These are phyloP conservation scores for Stemphylium beticola DNA, from an alignment of 2,329 filamentous ascomycete species.

Conservation along the genomic window DNA sequence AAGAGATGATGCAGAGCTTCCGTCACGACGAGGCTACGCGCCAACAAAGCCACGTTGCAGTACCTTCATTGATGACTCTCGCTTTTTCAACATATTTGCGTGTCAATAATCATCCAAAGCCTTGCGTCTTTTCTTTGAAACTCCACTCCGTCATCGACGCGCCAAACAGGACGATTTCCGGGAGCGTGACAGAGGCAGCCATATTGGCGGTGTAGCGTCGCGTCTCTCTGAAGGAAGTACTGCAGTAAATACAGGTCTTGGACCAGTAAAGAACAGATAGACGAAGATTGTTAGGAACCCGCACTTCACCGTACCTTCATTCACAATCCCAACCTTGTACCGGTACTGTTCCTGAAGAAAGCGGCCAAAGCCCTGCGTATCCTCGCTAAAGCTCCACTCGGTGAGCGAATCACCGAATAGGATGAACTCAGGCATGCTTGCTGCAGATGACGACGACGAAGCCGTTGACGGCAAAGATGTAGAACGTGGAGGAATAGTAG, in stretches of 20 bases:
- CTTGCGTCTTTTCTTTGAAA: slow-evolving; percentile 25
- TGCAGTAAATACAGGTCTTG: too few relatives aligned
- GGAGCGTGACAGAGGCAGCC: slow-evolving; percentile 5
- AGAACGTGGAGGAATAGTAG: neutral
- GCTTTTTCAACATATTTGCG: slow-evolving; percentile 25
- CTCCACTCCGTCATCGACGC: slow-evolving; percentile 34
- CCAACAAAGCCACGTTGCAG: neutral
- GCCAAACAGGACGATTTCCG: slow-evolving; percentile 34
- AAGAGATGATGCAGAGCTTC: neutral
- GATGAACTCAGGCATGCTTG: slow-evolving; percentile 31
- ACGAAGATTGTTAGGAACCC: neutral
- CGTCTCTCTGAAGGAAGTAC: neutral
- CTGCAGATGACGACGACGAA: neutral
- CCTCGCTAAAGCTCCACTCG: slow-evolving; percentile 39
- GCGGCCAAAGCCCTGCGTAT: slow-evolving; percentile 39
- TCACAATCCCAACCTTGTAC: slow-evolving; percentile 35
- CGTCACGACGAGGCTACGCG: neutral
- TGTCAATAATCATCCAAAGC: slow-evolving; percentile 29
- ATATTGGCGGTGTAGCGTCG: neutral
- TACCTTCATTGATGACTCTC: slow-evolving; percentile 33
- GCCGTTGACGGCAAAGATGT: neutral
- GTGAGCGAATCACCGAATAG: slow-evolving; percentile 47
- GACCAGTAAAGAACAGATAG: too few relatives aligned
- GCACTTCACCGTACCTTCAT: slow-evolving; percentile 32
- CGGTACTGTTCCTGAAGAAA: slow-evolving; percentile 33